Evolutionary conservation across 331 rosid genomes (phyloP), one percentile per base, ranked within the genome.

Genomic region (Quercus phellos): DNA sequence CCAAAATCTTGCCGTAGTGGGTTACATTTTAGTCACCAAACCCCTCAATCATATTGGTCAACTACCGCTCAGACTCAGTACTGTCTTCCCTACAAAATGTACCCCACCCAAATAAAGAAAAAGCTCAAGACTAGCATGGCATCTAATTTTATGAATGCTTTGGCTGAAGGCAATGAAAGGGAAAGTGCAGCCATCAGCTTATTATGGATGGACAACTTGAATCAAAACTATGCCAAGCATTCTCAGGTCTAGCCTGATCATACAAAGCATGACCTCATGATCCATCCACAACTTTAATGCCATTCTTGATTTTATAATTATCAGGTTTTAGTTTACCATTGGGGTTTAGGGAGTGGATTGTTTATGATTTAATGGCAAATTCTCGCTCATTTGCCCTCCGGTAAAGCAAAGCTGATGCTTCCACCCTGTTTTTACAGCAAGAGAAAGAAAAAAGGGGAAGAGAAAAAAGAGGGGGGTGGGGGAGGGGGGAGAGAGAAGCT

Each of bases 331-430:
- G 83, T 81, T 89, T 78, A 73, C 75, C 72, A 68, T 26, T 55
- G 85, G 80, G 77, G 81, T 66, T 85, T 89, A 85, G 81, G 90
- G 79, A 46, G 70, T 19, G 77, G 68, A 77, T 74, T 84, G 73
- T 74, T 84, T 85, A 83, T 77, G 87, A 86, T 94, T 92, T 95
- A 77, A 91, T 84, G 85, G 92, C 82, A 84, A 95, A 95, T 70
- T 95, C 98, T 84, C 87, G 98, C 82, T 95, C 99, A 64, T 85
- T 95, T 58, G 93, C 97, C 89, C 99, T 89, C 94, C 99, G 88
- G 68, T 95, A 95, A 74, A 95, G 99, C 93, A 95, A 86, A 74
- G 99, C 90, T 4, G 99, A 95, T 79, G 99, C 99, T 87, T 95
- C 99, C 88, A 95, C 93, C 99, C 99, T 95, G 98, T 81, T 86